phyloP scores from a whole-genome alignment of 2,329 filamentous ascomycete species.

The Chaetomiaceae sp. region DNA sequence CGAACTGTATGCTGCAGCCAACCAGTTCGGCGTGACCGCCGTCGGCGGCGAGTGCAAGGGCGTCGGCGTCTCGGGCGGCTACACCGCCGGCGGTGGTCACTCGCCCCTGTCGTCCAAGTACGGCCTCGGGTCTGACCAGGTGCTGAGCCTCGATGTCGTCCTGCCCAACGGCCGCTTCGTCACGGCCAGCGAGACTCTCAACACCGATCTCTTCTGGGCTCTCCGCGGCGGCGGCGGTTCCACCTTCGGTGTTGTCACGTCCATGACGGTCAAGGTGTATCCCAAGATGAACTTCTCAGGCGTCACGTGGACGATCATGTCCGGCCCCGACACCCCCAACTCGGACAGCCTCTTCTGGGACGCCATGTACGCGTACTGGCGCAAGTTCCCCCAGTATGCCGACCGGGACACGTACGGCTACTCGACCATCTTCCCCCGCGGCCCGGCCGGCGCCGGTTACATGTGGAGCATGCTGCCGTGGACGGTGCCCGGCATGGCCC shows the following conservation, averaged over 20 bases:
- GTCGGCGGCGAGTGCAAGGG: slow-evolving; percentile 45
- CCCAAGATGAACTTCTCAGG: slow-evolving; percentile 17
- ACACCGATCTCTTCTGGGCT: slow-evolving; percentile 48
- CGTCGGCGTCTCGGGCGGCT: slow-evolving; percentile 49
- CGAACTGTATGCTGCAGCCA: slow-evolving; percentile 49
- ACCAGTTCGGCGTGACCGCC: slow-evolving; percentile 42
- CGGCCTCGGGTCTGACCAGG: slow-evolving; percentile 48
- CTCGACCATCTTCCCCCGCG: slow-evolving; percentile 26
- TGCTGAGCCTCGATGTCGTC: slow-evolving; percentile 46
- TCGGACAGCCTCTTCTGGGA: slow-evolving; percentile 39
- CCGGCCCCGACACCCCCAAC: slow-evolving; percentile 36
- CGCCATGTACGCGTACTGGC: slow-evolving; percentile 30
- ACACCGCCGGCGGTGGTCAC: slow-evolving; percentile 50
- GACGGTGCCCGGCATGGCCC: slow-evolving; percentile 24
- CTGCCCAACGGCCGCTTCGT: slow-evolving; percentile 42
- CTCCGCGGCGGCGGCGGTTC: slow-evolving; percentile 43
- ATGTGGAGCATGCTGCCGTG: slow-evolving; percentile 29
- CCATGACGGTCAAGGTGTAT: slow-evolving; percentile 23
- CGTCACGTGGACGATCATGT: slow-evolving; percentile 23
- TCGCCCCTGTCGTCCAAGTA: slow-evolving; percentile 47
- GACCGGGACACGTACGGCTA: slow-evolving; percentile 32
- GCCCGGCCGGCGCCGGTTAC: slow-evolving; percentile 20
- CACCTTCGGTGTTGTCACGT: slow-evolving; percentile 38
- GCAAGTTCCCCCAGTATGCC: slow-evolving; percentile 28
- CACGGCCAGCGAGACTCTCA: slow-evolving; percentile 36